Base-by-base conservation (phyloP, 768 basidiomycete species). In the Agrocybe chaxingu region DNA sequence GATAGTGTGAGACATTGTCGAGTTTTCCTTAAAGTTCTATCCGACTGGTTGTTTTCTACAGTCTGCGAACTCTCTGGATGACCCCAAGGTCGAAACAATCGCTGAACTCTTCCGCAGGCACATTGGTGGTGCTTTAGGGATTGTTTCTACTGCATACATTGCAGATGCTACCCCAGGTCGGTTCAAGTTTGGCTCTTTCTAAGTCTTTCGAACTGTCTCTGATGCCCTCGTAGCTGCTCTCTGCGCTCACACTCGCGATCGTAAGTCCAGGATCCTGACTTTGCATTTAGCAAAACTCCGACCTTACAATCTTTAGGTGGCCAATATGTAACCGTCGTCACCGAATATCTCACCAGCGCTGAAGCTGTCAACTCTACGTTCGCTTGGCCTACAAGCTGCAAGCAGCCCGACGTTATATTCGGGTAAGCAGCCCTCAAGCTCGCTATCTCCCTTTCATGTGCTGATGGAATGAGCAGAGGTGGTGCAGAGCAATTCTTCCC, bases 121-220 rank as follows among this genome's bases (percentile, higher is more conserved):
- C 34, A 65, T 62, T 41, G 70, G 72, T 48, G 74, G 74, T 11
- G 66, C 72, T 1, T 55, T 76, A 44, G 74, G 74, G 30, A 74
- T 76, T 45, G 74, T 76, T 0, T 74, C 74, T 1, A 76, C 74
- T n/a, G 74, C 74, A 5, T 62, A 57, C 48, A 73, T 76, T 34
- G 70, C 70, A 4, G 74, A 76, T 60, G 74, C 74, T 18, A 76
- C 74, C 13, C 74, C 74, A 34, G 70, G 70, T 66, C 51, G 19
- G 61, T 54, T 40, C 38, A 29, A 35, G 6, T 39, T 35, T 49
- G 16, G 37, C 24, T 4, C 9, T 37, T n/a, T 31, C 7, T 36
- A n/a, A 31, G 16, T 16, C 10, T 13, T 16, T 10, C 30, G 43
- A 24, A 41, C 41, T 19, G 13, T 33, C 29, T 35, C 34, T 36